phyloP scores from a whole-genome alignment of 2,329 filamentous ascomycete species.

The Aphanocladium album region DNA sequence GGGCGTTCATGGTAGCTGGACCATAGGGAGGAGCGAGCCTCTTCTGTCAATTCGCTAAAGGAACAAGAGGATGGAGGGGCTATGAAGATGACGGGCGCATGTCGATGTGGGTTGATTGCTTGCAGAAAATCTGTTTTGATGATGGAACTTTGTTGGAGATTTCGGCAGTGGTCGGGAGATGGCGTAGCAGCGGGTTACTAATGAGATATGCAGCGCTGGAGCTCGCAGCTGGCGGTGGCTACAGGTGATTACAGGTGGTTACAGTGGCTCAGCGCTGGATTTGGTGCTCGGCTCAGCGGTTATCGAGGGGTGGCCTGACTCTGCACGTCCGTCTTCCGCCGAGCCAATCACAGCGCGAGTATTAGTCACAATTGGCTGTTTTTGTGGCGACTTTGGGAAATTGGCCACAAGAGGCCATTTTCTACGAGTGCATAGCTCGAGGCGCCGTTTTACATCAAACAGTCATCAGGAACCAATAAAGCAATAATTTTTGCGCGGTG shows the following conservation, averaged over 20 bases:
- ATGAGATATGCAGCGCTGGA: background rate
- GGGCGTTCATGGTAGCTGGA: conserved; percentile 36
- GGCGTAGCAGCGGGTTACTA: conserved; percentile 1
- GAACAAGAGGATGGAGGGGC: background rate
- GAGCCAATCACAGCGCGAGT: conserved; percentile 31
- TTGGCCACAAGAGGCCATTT: background rate
- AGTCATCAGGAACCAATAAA: background rate
- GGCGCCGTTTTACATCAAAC: too few relatives aligned
- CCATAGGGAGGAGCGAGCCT: conserved; percentile 20
- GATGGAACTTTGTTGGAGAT: conserved; percentile 1
- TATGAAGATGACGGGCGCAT: background rate
- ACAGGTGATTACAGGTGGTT: background rate
- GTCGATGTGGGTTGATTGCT: background rate
- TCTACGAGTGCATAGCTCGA: too few relatives aligned
- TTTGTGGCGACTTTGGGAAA: conserved; percentile 1
- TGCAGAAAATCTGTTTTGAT: conserved; percentile 2
- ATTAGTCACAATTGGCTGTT: conserved; percentile 26
- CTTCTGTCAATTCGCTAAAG: background rate
- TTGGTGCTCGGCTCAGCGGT: conserved; percentile 24
- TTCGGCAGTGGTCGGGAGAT: background rate
- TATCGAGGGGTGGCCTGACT: conserved; percentile 24
- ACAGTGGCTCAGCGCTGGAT: background rate
- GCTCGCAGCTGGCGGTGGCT: background rate
- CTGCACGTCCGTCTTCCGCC: conserved; percentile 26
- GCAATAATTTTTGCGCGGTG: background rate